A percentile compares a stretch with the other conserved stretches of the same genome.
Evolutionary conservation across 345 rosid species (phyloP).

Genomic region (Noccaea caerulescens): DNA sequence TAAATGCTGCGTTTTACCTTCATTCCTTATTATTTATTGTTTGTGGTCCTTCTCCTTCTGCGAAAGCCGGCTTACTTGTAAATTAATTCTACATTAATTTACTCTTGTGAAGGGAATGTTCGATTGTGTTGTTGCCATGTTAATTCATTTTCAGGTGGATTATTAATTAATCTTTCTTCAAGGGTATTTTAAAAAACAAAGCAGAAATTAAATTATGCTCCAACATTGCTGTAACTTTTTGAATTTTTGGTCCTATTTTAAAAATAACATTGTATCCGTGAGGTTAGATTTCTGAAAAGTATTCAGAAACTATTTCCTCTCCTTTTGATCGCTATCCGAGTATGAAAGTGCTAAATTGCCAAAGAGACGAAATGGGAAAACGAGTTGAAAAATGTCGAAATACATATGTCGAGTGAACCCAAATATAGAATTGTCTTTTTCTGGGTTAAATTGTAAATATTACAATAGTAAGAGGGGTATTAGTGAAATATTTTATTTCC

Average conservation of each 20-base stretch:
- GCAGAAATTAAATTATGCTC: background rate
- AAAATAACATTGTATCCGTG: too few relatives aligned
- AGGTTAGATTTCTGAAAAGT: too few relatives aligned
- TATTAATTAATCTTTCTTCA: background rate
- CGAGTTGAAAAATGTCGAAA: too few relatives aligned
- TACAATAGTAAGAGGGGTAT: background rate
- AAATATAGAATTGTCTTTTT: background rate
- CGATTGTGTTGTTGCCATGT: conserved; percentile 13
- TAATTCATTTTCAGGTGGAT: background rate
- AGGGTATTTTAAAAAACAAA: background rate
- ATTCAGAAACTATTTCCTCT: too few relatives aligned
- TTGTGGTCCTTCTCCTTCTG: background rate
- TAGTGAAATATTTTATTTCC: background rate
- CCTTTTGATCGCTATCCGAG: too few relatives aligned
- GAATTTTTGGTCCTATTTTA: background rate
- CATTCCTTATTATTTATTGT: background rate
- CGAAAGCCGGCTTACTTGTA: background rate
- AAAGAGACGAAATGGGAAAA: too few relatives aligned
- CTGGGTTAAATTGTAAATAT: background rate
- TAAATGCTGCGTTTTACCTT: background rate
- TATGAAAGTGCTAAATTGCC: too few relatives aligned
- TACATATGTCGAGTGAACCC: background rate
- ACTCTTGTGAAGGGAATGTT: conserved; percentile 5
- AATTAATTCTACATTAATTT: background rate
- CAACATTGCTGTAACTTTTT: background rate